A percentile compares a stretch with the other conserved stretches of the same genome.
These are phyloP conservation scores for Collybiopsis luxurians DNA, from an alignment of 768 basidiomycete species.

Conservation along the genomic window DNA sequence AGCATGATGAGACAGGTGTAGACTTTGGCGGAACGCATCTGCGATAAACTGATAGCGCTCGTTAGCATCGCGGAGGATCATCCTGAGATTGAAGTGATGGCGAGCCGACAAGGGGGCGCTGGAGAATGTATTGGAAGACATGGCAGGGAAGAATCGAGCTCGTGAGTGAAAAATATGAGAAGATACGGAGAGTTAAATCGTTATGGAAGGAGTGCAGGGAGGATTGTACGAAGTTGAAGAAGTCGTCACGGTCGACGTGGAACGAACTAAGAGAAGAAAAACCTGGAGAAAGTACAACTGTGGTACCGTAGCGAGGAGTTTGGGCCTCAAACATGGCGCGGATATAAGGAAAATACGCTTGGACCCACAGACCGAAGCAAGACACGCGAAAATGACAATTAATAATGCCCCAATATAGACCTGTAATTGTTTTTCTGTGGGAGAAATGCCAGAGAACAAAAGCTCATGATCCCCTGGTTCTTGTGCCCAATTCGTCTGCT, in stretches of 20 bases:
- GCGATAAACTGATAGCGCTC: slow-evolving; percentile 37
- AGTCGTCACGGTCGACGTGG: slow-evolving; percentile 3
- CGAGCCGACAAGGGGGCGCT: slow-evolving; percentile 19
- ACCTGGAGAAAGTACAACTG: not conserved
- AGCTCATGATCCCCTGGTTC: not conserved
- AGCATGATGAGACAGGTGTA: slow-evolving; percentile 42
- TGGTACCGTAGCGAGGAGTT: slow-evolving; percentile 5
- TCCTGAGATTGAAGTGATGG: slow-evolving; percentile 34
- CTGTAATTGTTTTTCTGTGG: slow-evolving; percentile 6
- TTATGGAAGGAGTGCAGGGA: not conserved
- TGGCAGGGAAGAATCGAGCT: too few species aligned
- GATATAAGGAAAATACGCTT: slow-evolving; percentile 2
- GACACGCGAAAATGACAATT: slow-evolving; percentile 9
- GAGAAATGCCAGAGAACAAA: slow-evolving; percentile 6
- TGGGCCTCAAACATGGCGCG: not conserved
- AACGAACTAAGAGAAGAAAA: slow-evolving; percentile 2
- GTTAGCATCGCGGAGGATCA: slow-evolving; percentile 43
- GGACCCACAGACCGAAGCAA: slow-evolving; percentile 9
- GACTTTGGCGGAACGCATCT: slow-evolving; percentile 29
- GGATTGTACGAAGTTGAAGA: slow-evolving; percentile 6
- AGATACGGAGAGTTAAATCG: not conserved
- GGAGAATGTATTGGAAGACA: slow-evolving; percentile 2
- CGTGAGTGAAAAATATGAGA: too few species aligned
- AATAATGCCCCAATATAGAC: not conserved
- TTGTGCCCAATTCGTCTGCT: slow-evolving; percentile 2